Evolutionary conservation across 2,329 filamentous ascomycete species (phyloP), one percentile per base, ranked within the genome.

Genomic region (Thelonectria blattea): DNA sequence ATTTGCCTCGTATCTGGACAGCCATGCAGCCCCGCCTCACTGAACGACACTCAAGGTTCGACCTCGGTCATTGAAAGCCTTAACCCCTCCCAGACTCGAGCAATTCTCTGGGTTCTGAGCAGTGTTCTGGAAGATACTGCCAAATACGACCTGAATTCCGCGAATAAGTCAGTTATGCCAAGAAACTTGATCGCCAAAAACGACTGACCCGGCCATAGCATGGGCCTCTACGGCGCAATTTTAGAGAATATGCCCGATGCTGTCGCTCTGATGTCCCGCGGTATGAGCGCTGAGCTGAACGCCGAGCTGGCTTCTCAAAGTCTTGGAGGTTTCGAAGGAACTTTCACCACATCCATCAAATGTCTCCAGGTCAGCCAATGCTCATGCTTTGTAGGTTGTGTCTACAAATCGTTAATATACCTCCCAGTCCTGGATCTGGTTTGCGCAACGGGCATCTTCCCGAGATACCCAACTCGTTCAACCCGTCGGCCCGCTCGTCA

Each of bases 361-460:
- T 88, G 85, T 68, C 80, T 88, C 53, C 86, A 89, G 78, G 87
- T 88, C 75, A 65, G 76, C 62, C 75, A 27, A 18, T n/a, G 12
- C 69, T 69, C 43, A 71, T 18, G 41, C 2, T 18, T 4, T n/a
- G n/a, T n/a, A n/a, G 22, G 11, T 51, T n/a, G 17, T 20, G 22
- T n/a, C 17, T 30, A 7, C 4, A 27, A 3, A 5, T 39, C 2
- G 15, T 56, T 71, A 46, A 71, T 46, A 1, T 10, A 10, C 1
- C 17, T 15, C 57, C n/a, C 43, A 91, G 88, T 84, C 88, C 5
- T 94, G 91, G 90, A 83, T 92, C 32, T 82, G 86, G 66, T 93
- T 92, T 70, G 88, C 87, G 5, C 89, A 92, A 68, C 83, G 85
- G 34, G 81, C 85, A 27, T 86, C 87, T 51, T 78, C 83, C 3